A percentile compares a stretch with the other conserved stretches of the same genome.
Conservation (phyloP, 1,139 yeast species). For the Geotrichum restrictum region DNA sequence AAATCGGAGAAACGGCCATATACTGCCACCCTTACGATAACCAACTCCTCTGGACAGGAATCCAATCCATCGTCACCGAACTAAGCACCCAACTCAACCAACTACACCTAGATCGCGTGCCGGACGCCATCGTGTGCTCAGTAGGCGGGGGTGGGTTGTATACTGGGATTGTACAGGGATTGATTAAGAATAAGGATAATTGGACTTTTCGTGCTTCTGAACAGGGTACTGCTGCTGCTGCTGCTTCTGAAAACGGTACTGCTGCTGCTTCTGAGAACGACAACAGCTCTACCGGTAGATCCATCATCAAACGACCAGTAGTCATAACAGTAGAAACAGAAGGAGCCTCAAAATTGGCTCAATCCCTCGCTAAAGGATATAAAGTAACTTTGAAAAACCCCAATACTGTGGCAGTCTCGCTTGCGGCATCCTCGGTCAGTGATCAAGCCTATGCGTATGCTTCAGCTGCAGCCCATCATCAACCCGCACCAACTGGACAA, state of each 20-base stretch:
- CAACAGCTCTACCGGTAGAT: too few species aligned
- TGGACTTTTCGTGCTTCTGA: too few species aligned
- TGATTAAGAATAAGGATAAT: neutral
- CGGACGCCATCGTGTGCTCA: constrained; percentile 61
- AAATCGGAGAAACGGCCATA: constrained; percentile 43
- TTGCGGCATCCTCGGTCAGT: constrained; percentile 45
- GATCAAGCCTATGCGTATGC: constrained; percentile 45
- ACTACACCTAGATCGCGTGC: constrained; percentile 23
- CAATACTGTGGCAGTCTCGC: constrained; percentile 8
- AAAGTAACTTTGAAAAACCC: constrained; percentile 12
- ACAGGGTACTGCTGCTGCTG: too few species aligned
- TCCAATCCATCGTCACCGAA: constrained; percentile 58
- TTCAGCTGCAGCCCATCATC: constrained; percentile 17
- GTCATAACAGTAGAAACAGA: constrained; percentile 45
- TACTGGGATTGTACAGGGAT: constrained; percentile 46
- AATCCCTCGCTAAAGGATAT: constrained; percentile 4
- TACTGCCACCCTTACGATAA: constrained; percentile 72
- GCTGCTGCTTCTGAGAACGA: too few species aligned
- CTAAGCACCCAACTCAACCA: constrained; percentile 47
- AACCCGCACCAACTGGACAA: too few species aligned
- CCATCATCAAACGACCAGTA: too few species aligned
- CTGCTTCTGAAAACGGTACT: too few species aligned
- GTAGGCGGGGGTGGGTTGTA: constrained; percentile 76
- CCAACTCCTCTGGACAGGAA: constrained; percentile 65
- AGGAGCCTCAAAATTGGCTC: constrained; percentile 50